Base-by-base conservation (phyloP, 2,329 filamentous ascomycete genomes). In the Penicillium rolfsii region DNA sequence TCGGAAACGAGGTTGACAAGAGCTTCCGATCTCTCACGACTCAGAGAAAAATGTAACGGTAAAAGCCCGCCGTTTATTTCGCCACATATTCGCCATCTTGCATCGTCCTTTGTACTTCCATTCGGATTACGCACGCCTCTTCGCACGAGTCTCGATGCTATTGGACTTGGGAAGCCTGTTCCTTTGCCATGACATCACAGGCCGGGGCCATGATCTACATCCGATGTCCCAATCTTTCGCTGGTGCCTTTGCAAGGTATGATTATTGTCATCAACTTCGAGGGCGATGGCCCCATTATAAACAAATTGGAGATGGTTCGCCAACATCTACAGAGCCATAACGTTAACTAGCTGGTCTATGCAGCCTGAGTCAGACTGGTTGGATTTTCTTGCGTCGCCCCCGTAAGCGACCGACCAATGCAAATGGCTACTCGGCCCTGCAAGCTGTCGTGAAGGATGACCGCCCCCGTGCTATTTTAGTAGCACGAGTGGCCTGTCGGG, bases 181-280 rank as follows among this genome's bases (percentile, higher is more conserved):
- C 26, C 7, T 49, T 33, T 6, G 24, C 28, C 38, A 57, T 61
- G 54, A 61, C 48, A 50, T 57, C 59, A 61, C 40, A n/a, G 36
- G 22, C 41, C 30, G 33, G 30, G 28, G 49, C 36, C 22, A 19
- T 26, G 40, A 36, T 53, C 36, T 48, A 35, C 16, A 30, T n/a
- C 19, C 19, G 19, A 22, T 2, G 7, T 33, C 24, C 38, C 9
- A 26, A 6, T 7, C 16, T 49, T 50, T 41, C 33, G 45, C 45
- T 52, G 26, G 19, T 52, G 55, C 46, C 26, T 52, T 28, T 38
- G 3, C 7, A 41, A 8, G 24, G 50, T 16, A 46, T 2, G 7
- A 26, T 28, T 12, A 28, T 30, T n/a, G 16, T 48, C 30, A 8
- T 48, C 26, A 30, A 4, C 14, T 30, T 28, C 7, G 24, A 14